A percentile compares a stretch with the other conserved stretches of the same genome.
phyloP scores from a whole-genome alignment of 139 green algal species.

The Micractinium conductrix region DNA sequence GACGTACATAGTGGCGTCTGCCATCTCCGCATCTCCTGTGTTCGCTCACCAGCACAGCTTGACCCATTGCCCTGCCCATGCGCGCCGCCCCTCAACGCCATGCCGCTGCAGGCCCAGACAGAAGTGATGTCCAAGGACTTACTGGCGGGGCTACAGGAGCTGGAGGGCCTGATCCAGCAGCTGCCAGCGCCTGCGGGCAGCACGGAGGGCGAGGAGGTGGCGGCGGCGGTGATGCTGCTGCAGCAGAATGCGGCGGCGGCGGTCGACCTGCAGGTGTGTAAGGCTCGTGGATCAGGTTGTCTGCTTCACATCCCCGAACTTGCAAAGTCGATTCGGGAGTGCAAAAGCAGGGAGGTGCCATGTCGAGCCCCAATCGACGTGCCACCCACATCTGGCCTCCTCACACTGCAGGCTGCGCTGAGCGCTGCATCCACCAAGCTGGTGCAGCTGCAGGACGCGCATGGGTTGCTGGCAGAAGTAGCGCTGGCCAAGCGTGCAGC shows the following conservation, averaged over 20 bases:
- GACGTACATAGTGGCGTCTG: no score
- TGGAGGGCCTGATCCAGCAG: slow-evolving; percentile 15
- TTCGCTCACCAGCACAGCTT: background rate
- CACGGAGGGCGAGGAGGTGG: slow-evolving; percentile 18
- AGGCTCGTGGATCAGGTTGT: no score
- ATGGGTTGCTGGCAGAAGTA: slow-evolving; percentile 25
- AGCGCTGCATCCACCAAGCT: slow-evolving; percentile 12
- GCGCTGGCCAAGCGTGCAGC: background rate
- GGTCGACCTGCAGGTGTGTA: slow-evolving; percentile 19
- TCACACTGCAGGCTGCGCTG: slow-evolving; percentile 23
- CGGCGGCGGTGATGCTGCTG: slow-evolving; percentile 20
- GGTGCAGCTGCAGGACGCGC: slow-evolving; percentile 23
- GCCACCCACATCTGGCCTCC: no score
- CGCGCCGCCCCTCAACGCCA: no score
- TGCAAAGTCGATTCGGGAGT: no score
- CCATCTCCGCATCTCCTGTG: background rate
- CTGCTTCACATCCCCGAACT: no score
- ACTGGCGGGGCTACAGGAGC: background rate
- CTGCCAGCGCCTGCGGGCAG: slow-evolving; percentile 2
- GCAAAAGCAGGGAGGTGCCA: no score
- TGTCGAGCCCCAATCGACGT: no score
- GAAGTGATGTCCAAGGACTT: slow-evolving; percentile 34
- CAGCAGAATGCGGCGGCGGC: slow-evolving; percentile 30
- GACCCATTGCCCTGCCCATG: no score
- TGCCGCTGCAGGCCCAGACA: slow-evolving; percentile 7